phyloP scores from a whole-genome alignment of 2,329 filamentous ascomycete genomes.

The Aspergillus sp. region DNA sequence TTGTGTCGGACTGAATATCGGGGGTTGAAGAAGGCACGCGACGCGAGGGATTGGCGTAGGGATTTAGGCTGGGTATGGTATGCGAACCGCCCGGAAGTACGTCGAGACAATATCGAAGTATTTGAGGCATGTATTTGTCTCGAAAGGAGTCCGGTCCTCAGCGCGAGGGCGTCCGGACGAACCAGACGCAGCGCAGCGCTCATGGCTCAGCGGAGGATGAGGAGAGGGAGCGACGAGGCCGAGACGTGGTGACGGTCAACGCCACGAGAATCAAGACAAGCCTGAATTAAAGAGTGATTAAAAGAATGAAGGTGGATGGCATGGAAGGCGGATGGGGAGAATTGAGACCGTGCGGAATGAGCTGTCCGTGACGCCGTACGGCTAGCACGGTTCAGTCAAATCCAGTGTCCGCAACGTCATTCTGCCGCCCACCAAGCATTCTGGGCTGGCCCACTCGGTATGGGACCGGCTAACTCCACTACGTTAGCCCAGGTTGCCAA shows the following conservation, averaged over 20 bases:
- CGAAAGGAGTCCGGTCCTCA: constrained; percentile 26
- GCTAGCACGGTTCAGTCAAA: neutral
- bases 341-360: neutral
- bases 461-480: neutral
- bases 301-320: neutral
- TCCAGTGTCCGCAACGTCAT: constrained; percentile 7
- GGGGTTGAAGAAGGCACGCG: constrained; percentile 21
- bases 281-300: constrained; percentile 4
- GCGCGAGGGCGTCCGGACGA: constrained; percentile 27
- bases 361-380: neutral
- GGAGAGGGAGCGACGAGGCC: constrained; percentile 1
- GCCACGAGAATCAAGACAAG: constrained; percentile 1
- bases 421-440: constrained; percentile 8
- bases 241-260: constrained; percentile 11
- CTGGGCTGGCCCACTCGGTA: neutral
- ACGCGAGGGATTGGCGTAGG: constrained; percentile 23
- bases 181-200: constrained; percentile 33
- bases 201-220: constrained; percentile 20
- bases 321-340: neutral
- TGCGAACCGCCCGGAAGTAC: constrained; percentile 20
- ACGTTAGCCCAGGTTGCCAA: neutral
- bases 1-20: constrained; percentile 32
- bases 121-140: constrained; percentile 21
- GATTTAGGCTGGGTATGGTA: constrained; percentile 20
- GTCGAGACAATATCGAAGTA: constrained; percentile 9